Percentiles rank a stretch among this genome's conserved stretches.
Evolutionary conservation across 176 grass and related monocot genomes (phyloP).

Genomic region (Triticum dicoccoides): DNA sequence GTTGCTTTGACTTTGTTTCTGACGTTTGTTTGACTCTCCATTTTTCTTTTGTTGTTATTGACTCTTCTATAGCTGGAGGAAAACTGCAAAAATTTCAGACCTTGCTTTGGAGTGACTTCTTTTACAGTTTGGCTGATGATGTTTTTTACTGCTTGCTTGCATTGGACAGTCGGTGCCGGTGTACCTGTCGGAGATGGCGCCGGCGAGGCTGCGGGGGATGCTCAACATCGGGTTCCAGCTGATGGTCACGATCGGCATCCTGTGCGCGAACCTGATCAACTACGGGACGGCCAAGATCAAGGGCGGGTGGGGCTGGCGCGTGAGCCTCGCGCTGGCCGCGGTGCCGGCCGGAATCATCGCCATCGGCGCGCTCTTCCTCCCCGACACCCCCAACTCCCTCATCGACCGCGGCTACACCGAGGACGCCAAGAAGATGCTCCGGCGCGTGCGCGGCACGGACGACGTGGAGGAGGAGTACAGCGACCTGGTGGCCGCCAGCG

Average conservation of each 20-base stretch:
- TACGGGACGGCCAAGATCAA: slow-evolving; percentile 84
- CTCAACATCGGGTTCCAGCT: slow-evolving; percentile 97
- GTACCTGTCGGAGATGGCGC: slow-evolving; percentile 97
- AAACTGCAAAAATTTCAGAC: background rate
- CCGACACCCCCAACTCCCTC: slow-evolving; percentile 92
- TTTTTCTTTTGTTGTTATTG: background rate
- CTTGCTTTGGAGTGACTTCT: background rate
- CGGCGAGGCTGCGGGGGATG: slow-evolving; percentile 81
- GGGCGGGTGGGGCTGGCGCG: slow-evolving; percentile 79
- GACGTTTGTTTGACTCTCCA: background rate
- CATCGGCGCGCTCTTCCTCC: slow-evolving; percentile 80
- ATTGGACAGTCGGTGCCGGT: slow-evolving; percentile 74
- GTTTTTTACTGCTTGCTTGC: background rate
- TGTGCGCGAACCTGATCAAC: slow-evolving; percentile 81
- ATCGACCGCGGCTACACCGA: slow-evolving; percentile 72
- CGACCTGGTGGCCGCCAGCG: slow-evolving; percentile 73
- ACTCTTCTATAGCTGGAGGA: background rate
- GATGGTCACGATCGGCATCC: slow-evolving; percentile 93
- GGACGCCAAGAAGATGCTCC: slow-evolving; percentile 63
- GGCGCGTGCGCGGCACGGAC: slow-evolving; percentile 81
- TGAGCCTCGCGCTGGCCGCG: slow-evolving; percentile 79
- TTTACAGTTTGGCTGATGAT: background rate
- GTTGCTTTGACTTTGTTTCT: background rate
- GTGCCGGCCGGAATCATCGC: slow-evolving; percentile 83
- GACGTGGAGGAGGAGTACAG: slow-evolving; percentile 76